These are phyloP conservation scores for Dactylonectria macrodidyma DNA, from an alignment of 2,329 filamentous ascomycete genomes.

Conservation along the genomic window DNA sequence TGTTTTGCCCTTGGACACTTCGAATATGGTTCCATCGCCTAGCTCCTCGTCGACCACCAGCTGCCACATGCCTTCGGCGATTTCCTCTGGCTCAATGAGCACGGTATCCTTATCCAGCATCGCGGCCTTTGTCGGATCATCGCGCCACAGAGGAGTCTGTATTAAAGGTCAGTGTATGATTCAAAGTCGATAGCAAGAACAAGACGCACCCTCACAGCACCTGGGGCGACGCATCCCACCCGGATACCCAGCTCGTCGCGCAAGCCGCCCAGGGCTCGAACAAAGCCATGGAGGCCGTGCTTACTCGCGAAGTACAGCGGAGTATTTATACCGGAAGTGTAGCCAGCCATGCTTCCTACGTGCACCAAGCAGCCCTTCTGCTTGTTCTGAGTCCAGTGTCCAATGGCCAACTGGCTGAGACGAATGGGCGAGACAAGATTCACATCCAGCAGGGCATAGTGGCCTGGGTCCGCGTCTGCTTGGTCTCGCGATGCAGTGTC, in stretches of 20 bases:
- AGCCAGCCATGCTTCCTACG: conserved; percentile 54
- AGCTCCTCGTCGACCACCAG: conserved; percentile 45
- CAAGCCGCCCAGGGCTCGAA: conserved; percentile 49
- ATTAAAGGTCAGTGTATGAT: not conserved
- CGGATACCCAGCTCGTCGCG: conserved; percentile 52
- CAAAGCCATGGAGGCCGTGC: conserved; percentile 55
- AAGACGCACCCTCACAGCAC: conserved; percentile 48
- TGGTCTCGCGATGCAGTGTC: conserved; percentile 46
- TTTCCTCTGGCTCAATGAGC: conserved; percentile 51
- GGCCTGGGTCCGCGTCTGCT: conserved; percentile 49
- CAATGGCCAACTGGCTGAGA: conserved; percentile 56
- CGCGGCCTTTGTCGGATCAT: conserved; percentile 50
- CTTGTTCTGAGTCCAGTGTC: conserved; percentile 53
- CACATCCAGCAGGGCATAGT: conserved; percentile 54
- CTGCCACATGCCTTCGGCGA: conserved; percentile 51
- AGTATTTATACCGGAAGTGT: conserved; percentile 47
- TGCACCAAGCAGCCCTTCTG: conserved; percentile 50
- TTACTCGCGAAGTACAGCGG: conserved; percentile 57
- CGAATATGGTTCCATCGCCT: conserved; percentile 52
- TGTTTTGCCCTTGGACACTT: conserved; percentile 46
- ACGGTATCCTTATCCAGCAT: conserved; percentile 46
- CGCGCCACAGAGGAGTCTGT: conserved; percentile 53
- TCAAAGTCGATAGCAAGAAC: not conserved
- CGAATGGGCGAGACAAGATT: conserved; percentile 57
- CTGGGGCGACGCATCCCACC: conserved; percentile 52